These are phyloP conservation scores for Cymbopogon flexuosus DNA, from an alignment of 202 grass and related monocot species.

Conservation along the genomic window DNA sequence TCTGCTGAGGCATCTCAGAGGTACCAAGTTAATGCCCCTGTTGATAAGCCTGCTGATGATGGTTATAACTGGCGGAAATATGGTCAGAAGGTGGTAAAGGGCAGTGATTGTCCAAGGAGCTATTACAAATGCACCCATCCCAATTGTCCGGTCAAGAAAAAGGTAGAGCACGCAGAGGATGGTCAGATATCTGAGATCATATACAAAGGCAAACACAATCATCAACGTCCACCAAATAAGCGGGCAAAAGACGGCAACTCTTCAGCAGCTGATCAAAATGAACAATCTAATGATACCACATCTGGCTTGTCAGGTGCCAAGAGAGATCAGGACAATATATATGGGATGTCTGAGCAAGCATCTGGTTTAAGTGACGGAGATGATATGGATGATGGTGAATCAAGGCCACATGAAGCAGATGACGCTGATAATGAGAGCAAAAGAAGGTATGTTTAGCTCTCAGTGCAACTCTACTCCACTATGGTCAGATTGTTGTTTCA, in stretches of 20 bases:
- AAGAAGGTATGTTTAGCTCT: constrained; percentile 56
- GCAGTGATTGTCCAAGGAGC: constrained; percentile 83
- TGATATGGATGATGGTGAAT: constrained; percentile 63
- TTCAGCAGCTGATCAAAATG: constrained; percentile 41
- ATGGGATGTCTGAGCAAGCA: constrained; percentile 70
- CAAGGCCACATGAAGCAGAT: constrained; percentile 47
- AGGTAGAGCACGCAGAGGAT: constrained; percentile 72
- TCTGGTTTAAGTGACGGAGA: constrained; percentile 77
- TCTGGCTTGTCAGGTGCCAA: constrained; percentile 45
- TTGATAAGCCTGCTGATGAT: constrained; percentile 82
- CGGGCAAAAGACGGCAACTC: constrained; percentile 63
- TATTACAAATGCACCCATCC: constrained; percentile 90
- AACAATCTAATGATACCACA: constrained; percentile 41
- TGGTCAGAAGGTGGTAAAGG: constrained; percentile 96
- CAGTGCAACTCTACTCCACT: constrained; percentile 13
- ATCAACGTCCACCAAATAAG: constrained; percentile 64
- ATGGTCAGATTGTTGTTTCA: constrained; percentile 16
- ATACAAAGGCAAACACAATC: constrained; percentile 92
- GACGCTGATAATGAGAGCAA: constrained; percentile 50
- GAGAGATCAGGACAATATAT: constrained; percentile 50
- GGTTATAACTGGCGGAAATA: constrained; percentile 97
- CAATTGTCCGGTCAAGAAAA: constrained; percentile 87
- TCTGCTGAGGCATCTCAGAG: constrained; percentile 47
- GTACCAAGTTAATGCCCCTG: constrained; percentile 52
- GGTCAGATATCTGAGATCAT: constrained; percentile 95